Base-by-base conservation (phyloP, 2,329 filamentous ascomycete genomes). In the Chaetomiaceae sp. region DNA sequence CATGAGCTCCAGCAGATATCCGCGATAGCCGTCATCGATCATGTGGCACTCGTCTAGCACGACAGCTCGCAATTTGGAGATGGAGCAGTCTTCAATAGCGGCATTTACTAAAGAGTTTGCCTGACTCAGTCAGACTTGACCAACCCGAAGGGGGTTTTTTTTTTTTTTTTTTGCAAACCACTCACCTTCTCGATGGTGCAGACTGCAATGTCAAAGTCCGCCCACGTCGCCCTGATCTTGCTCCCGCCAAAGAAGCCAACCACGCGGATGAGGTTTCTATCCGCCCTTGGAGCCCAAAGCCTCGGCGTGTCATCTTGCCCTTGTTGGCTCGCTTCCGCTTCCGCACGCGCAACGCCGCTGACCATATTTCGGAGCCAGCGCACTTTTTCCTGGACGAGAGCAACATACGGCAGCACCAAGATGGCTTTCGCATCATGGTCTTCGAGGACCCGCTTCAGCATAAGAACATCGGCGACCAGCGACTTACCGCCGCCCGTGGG, bases 1-100 rank as follows among this genome's bases (percentile, higher is more conserved):
- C 69, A 89, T 81, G 5, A 90, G 72, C 64, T 91, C 87, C 50
- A 90, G 72, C 1, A 90, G 74, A 64, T 90, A 90, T 4, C 87
- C 87, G 11, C 87, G 81, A 59, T 85, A 79, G 57, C 86, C 84
- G 64, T 90, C 87, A 61, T 89, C 84, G 40, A 90, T 76, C 86
- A 91, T 90, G 65, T 91, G 87, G n/a, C 90, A 71, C 65, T 91
- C 87, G 62, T 91, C 87, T 30, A 90, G 73, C 13, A 90, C 85
- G 16, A 90, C 80, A 10, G 84, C 73, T 42, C 79, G 80, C 38
- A 91, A 71, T 18, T 82, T 76, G n/a, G 75, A 72, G 54, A 89
- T 78, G 3, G 76, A 81, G 63, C 79, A 82, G 57, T 90, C 85
- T 57, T 87, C 84, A 58, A 90, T 87, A 13, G 86, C 84, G 20